Conservation (phyloP, 352 stramenopile species). For the Phytophthora cryptogea region DNA sequence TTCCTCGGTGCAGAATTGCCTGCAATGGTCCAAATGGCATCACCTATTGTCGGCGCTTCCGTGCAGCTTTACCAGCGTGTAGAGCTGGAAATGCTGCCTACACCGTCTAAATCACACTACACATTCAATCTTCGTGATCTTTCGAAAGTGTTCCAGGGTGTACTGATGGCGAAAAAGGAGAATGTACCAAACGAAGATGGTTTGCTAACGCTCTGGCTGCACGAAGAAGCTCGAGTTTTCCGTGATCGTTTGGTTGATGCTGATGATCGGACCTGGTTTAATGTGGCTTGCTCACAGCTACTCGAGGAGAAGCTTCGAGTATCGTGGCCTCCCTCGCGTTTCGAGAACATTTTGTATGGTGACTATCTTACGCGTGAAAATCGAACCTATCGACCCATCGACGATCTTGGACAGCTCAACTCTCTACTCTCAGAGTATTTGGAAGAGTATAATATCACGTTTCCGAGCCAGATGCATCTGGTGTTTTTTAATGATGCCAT, state of each 20-base stretch:
- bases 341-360: conserved; percentile 89
- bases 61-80: conserved; percentile 90
- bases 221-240: conserved; percentile 93
- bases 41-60: conserved; percentile 85
- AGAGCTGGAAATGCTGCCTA: conserved; percentile 89
- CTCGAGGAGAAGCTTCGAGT: conserved; percentile 70
- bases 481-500: conserved; percentile 97
- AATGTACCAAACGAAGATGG: conserved; percentile 70
- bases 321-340: conserved; percentile 59
- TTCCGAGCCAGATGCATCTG: conserved; percentile 92
- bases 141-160: conserved; percentile 93
- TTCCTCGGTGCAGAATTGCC: conserved; percentile 82
- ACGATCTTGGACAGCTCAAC: conserved; percentile 72
- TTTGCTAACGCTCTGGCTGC: conserved; percentile 89
- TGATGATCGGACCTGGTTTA: conserved; percentile 90
- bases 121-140: conserved; percentile 95
- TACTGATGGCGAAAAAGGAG: conserved; percentile 92
- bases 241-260: conserved; percentile 90
- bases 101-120: conserved; percentile 92
- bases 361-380: conserved; percentile 90
- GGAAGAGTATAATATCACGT: conserved; percentile 96
- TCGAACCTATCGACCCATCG: conserved; percentile 71
- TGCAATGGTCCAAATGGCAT: conserved; percentile 68
- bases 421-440: conserved; percentile 89
- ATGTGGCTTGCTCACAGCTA: conserved; percentile 73